Evolutionary conservation across 2,329 filamentous ascomycete species (phyloP), one percentile per base, ranked within the genome.

Genomic region (Pseudogymnoascus sp.): DNA sequence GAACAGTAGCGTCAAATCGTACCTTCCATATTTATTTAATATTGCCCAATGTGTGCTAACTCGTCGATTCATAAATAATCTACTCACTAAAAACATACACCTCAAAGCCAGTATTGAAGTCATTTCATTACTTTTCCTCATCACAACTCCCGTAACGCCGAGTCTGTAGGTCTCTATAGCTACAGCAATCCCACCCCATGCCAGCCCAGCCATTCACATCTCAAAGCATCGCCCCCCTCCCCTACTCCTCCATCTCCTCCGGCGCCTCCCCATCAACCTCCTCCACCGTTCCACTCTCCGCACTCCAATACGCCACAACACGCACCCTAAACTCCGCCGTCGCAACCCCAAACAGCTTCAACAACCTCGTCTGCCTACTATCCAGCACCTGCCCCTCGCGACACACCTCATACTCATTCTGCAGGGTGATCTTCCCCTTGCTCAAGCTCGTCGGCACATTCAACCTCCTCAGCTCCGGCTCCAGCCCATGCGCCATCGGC

Each of bases 271-370:
- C 31, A 36, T 75, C 74, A 8, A 86, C 77, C 71, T 86, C 83
- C 4, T 82, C 88, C 67, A 88, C 83, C 67, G 85, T 76, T 31
- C 79, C 79, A 21, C 74, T 80, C n/a, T 82, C 80, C 2, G 85
- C 77, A 69, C 77, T 84, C 85, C 86, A 89, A 75, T 87, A 88
- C 73, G 92, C 93, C 75, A 89, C 79, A 68, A 96, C 78, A 71
- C 86, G 83, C 64, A 99, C 86, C 75, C 83, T 87, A 79, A 99
- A 99, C 79, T 97, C 92, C 64, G 91, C 90, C 77, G 95, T 85
- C 67, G 90, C 91, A 64, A 97, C 85, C 62, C 91, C 89, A 77
- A 99, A 97, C 71, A 96, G 82, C 84, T 97, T 97, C 76, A 99
- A 77, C 73, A 99, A 79, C 68, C 92, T 88, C 64, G 95, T 97